These are phyloP conservation scores for Metarhizium album DNA, from an alignment of 2,329 filamentous ascomycete species.

Conservation along the genomic window DNA sequence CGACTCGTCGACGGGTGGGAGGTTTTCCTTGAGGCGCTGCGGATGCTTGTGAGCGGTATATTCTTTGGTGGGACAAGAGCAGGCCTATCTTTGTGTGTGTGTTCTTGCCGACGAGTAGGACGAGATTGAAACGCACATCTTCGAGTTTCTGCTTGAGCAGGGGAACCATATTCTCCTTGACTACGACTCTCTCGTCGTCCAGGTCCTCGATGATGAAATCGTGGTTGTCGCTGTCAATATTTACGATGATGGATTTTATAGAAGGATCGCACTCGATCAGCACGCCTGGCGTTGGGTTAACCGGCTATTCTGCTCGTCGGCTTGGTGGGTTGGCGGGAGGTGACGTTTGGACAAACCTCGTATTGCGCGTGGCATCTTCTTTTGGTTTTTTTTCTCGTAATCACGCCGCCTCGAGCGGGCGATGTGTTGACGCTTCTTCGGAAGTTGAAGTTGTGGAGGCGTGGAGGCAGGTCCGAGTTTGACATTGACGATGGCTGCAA, in stretches of 20 bases:
- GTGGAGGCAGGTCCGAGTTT: no score
- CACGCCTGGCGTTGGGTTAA: conserved; percentile 39
- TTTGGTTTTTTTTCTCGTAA: not conserved
- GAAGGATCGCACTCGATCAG: conserved; percentile 77
- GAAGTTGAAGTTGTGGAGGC: no score
- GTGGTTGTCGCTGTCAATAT: conserved; percentile 60
- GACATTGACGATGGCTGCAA: no score
- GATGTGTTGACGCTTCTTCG: not conserved
- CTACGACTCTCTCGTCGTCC: conserved; percentile 63
- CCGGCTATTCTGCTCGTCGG: conserved; percentile 1
- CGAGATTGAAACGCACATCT: conserved; percentile 43
- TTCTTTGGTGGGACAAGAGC: no score
- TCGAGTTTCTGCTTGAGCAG: conserved; percentile 59
- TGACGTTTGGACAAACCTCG: conserved; percentile 30
- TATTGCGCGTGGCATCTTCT: conserved; percentile 44
- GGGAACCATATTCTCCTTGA: conserved; percentile 63
- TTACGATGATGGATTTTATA: conserved; percentile 76
- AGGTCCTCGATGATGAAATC: conserved; percentile 72
- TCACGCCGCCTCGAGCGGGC: not conserved
- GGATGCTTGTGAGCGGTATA: not conserved
- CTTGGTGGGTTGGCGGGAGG: not conserved
- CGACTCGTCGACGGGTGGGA: conserved; percentile 40
- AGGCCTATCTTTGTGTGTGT: not conserved
- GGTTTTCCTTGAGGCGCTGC: conserved; percentile 40
- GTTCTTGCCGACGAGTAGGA: not conserved